Base-by-base conservation (phyloP, 306 rosid genomes). In the Begonia peltatifolia region DNA sequence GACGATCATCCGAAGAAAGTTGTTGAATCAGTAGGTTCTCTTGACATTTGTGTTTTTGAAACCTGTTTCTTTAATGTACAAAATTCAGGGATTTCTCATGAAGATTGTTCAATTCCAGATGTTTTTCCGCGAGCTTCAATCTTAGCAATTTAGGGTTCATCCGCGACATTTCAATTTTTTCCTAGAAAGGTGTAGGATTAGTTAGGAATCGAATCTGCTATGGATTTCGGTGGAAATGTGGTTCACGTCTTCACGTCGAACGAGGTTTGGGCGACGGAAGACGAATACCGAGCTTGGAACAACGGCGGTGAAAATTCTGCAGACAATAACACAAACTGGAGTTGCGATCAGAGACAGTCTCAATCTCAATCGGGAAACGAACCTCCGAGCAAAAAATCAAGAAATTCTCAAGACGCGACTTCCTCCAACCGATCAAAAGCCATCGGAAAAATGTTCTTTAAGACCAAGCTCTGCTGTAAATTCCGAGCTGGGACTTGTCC, bases 191-290 rank as follows among this genome's bases (percentile, higher is more conserved):
- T 53, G 35, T 53, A 22, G 13, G 17, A 7, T 14, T 50, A 14
- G 9, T 44, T 57, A 6, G n/a, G 43, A 22, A 90, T 30, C 9
- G 38, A 30, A 30, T 30, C 38, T 30, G 38, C 9, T 7, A 30
- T 92, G 99, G 95, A 84, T 69, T 83, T 79, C 15, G 56, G 59
- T 10, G 71, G 84, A 23, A 86, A 77, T 68, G 96, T 75, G 30
- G 96, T 92, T 12, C 99, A 92, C 57, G 80, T 86, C 50, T 62
- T 86, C 71, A 54, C 94, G 99, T 56, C 85, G 0, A 53, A 58
- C 1, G 99, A 92, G 6, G 85, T 79, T 55, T 92, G 99, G 99
- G 99, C 99, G 0, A 92, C 99, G 1, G 99, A 92, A 52, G 99
- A 92, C 1, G 99, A 92, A 52, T 92, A 92, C 63, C 66, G 86